Base-by-base conservation (phyloP, 108 stramenopile genomes). In the Cyclotella baltica region DNA sequence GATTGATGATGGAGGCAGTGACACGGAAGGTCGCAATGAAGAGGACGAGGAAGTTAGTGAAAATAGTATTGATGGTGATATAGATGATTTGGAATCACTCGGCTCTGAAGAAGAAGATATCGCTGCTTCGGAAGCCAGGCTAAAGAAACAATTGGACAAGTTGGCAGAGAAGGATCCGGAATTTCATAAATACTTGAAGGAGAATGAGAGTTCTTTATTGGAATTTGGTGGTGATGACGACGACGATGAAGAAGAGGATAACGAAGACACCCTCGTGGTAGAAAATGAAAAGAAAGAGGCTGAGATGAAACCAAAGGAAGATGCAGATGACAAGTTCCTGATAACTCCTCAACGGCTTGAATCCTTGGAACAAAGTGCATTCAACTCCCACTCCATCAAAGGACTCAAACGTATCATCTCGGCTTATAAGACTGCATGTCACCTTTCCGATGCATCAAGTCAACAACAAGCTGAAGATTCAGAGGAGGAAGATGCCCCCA, bases 81-180 rank as follows among this genome's bases (percentile, higher is more conserved):
- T 43, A 37, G 83, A 80, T 28, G 86, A 86, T 63, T 33, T 67
- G 62, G 86, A 76, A 19, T 85, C 84, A 15, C 65, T 77, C 27
- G 85, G 85, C 43, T 88, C 87, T 43, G 91, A 92, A 50, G 92
- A 94, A 53, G 93, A 96, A 57, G 92, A 93, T 51, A 47, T 92
- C 46, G 90, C 88, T 46, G 86, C 79, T 6, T 89, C 88, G 18
- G 95, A 92, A 72, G 78, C 74, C 33, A 70, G 83, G 48, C 85
- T 95, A 89, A 94, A 90, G 71, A 70, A 66, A 53, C 88, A 96
- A 81, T 89, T 97, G 78, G 88, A 80, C 47, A 88, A 91, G 55
- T 62, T 97, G 50, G 73, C 85, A 70, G 72, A 87, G 38, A 81
- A 88, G 25, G 96, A 97, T 79, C 96, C 96, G 19, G 96, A 97